These are phyloP conservation scores for Claviceps sp. DNA, from an alignment of 2,329 filamentous ascomycete species.

Conservation along the genomic window DNA sequence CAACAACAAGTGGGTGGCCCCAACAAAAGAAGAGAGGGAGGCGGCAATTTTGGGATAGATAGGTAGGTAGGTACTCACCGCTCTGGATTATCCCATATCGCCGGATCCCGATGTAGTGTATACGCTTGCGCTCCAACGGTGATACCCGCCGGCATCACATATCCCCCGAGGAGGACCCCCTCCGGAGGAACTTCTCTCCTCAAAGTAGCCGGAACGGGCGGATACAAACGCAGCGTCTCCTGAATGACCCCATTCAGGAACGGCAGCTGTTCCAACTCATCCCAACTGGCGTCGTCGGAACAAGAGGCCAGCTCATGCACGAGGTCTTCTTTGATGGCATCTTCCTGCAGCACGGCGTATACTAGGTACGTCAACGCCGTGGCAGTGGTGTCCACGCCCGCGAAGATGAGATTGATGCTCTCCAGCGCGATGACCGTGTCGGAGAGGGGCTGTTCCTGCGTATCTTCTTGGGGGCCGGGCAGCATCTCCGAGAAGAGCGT, in stretches of 20 bases:
- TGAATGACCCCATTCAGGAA: background rate
- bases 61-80: background rate
- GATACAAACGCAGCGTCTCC: background rate
- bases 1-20: too few relatives aligned
- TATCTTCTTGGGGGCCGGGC: background rate
- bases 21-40: background rate
- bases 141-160: background rate
- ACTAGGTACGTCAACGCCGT: background rate
- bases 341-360: background rate
- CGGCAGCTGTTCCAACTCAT: background rate
- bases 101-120: background rate
- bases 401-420: slow-evolving; percentile 1
- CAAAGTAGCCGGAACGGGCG: background rate
- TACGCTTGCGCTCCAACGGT: slow-evolving; percentile 1
- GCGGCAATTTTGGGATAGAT: background rate
- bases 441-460: background rate
- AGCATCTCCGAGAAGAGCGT: background rate
- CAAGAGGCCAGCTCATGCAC: background rate
- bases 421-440: background rate
- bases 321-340: background rate
- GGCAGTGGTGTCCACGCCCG: background rate
- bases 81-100: background rate
- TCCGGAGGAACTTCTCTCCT: background rate
- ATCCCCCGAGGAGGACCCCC: background rate
- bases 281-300: background rate